Base-by-base conservation (phyloP, 2,329 filamentous ascomycete genomes). In the Myriosclerotinia duriaeana region DNA sequence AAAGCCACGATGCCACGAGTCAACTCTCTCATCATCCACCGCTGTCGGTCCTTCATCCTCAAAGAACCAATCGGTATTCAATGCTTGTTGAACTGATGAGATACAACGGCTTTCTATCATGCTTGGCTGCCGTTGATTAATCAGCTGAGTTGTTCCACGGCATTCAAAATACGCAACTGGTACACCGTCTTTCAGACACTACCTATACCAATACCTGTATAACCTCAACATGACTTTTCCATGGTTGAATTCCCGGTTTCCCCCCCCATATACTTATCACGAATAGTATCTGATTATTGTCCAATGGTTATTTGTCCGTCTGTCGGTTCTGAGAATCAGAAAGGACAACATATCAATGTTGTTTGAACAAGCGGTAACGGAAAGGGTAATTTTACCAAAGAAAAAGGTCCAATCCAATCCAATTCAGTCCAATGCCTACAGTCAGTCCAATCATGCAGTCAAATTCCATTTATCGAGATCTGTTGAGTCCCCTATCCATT, bases 171-270 rank as follows among this genome's bases (percentile, higher is more conserved):
- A 26, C 38, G 22, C 9, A 34, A 52, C 34, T 53, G 46, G 56
- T 46, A 64, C 61, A 64, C 61, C 61, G 61, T 64, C 61, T 64
- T 64, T 64, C 61, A 56, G 30, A 44, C n/a, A n/a, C n/a, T 26
- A 20, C 12, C 12, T 12, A 46, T 53, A 58, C 38, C 38, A 38
- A 36, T 36, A 59, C 40, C 40, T 42, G 14, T 20, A 55, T 40
- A 64, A 55, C 61, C 12, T 34, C 50, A 44, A 55, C 61, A 42
- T 44, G 52, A 61, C 40, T 14, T 17, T 17, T 44, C 15, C 2
- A 44, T 15, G 14, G 11, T 64, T 64, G 48, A 64, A 64, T 36
- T 26, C 20, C 61, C 26, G 60, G 11, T 54, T 56, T 46, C 12
- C 30, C 36, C 3, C 7, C 61, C 20, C 26, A 22, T 2, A 38